Evolutionary conservation across 179 eudicot species (phyloP).

Genomic region (Drosera spatulata): DNA sequence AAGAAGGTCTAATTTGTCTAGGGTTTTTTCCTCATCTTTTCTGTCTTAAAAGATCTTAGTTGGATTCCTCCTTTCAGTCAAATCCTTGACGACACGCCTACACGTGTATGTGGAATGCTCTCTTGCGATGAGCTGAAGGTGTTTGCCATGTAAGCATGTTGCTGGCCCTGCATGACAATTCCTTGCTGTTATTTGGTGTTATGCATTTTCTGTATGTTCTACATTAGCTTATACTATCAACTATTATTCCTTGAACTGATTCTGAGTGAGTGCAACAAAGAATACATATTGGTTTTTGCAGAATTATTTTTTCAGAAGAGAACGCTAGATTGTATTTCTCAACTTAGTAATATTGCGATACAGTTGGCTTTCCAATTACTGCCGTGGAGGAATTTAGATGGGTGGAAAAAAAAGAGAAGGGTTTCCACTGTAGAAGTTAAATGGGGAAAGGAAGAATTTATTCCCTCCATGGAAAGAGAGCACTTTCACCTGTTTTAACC

Average conservation of each 20-base stretch:
- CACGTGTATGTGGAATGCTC: background rate
- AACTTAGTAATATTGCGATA: background rate
- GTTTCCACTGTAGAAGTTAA: background rate
- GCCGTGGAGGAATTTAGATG: background rate
- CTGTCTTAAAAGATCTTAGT: constrained; percentile 21
- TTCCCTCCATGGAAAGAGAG: background rate
- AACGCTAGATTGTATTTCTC: background rate
- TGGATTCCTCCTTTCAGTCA: constrained; percentile 42
- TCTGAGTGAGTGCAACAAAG: no score
- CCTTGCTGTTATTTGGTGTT: no score
- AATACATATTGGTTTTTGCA: no score
- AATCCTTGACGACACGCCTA: constrained; percentile 22
- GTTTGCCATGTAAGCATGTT: no score
- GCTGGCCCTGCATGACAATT: no score
- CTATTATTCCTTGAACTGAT: no score
- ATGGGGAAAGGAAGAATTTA: background rate
- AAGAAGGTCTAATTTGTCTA: constrained; percentile 10
- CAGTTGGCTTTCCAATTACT: background rate
- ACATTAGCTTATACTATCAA: no score
- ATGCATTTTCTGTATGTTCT: no score
- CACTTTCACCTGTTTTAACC: no score
- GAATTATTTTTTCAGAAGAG: no score
- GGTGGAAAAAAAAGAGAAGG: background rate
- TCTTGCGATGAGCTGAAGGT: no score
- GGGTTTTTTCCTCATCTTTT: constrained; percentile 30